Evolutionary conservation across 306 rosid species (phyloP).

Genomic region (Casuarina glauca): DNA sequence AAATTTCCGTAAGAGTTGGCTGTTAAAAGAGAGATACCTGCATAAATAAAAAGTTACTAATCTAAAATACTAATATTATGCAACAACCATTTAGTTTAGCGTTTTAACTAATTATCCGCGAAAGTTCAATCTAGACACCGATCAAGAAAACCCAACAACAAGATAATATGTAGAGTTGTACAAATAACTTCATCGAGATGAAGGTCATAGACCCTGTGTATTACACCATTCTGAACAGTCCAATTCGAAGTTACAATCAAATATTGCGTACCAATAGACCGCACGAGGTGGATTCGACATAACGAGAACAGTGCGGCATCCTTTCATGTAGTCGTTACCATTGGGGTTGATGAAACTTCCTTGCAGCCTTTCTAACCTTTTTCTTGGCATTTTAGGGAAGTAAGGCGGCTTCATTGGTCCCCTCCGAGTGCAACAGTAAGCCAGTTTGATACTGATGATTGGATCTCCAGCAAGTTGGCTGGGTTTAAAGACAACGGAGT

Average conservation of each 20-base stretch:
- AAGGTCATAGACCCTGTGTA: not conserved
- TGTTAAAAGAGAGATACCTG: too few relatives aligned
- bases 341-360: not conserved
- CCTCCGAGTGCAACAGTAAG: slow-evolving; percentile 34
- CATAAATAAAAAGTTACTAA: too few relatives aligned
- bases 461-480: slow-evolving; percentile 30
- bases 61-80: too few relatives aligned
- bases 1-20: too few relatives aligned
- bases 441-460: slow-evolving; percentile 51
- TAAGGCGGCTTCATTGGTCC: slow-evolving; percentile 14
- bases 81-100: too few relatives aligned
- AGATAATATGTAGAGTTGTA: not conserved
- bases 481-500: slow-evolving; percentile 46
- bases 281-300: not conserved
- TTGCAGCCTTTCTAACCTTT: not conserved
- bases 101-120: too few relatives aligned
- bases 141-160: too few relatives aligned
- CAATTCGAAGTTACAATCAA: not conserved
- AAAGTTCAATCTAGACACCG: too few relatives aligned
- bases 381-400: not conserved
- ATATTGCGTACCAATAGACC: not conserved
- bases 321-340: not conserved
- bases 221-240: not conserved
- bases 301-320: not conserved
- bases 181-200: too few relatives aligned